Evolutionary conservation across 179 eudicot species (phyloP).

Genomic region (Heliamphora pulchella): DNA sequence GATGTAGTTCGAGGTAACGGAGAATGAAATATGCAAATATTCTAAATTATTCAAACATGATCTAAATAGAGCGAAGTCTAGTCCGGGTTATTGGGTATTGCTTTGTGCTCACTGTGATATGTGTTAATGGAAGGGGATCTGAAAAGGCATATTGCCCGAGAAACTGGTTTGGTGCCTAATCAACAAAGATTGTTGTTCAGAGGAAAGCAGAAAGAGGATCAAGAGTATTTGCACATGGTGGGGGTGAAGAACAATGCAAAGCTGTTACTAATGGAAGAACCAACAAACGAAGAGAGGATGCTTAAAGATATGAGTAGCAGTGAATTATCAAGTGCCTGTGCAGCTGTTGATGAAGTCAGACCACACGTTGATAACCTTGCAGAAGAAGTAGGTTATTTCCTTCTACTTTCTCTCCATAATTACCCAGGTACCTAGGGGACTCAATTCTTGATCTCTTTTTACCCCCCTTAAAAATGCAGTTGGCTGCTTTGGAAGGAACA

Average conservation of each 20-base stretch:
- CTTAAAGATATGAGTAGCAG: slow-evolving; percentile 40
- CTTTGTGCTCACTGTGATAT: not conserved
- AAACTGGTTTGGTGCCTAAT: slow-evolving; percentile 56
- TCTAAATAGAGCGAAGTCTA: not conserved
- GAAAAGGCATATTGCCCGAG: slow-evolving; percentile 48
- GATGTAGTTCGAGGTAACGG: not conserved
- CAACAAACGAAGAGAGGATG: slow-evolving; percentile 36
- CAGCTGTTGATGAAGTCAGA: slow-evolving; percentile 37
- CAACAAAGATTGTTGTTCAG: slow-evolving; percentile 59
- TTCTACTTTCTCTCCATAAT: not conserved
- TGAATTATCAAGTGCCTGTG: slow-evolving; percentile 33
- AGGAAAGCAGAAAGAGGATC: slow-evolving; percentile 69
- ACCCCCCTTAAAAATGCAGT: slow-evolving; percentile 12
- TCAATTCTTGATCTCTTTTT: not conserved
- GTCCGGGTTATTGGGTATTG: not conserved
- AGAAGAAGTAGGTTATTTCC: slow-evolving; percentile 28
- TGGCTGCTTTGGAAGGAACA: slow-evolving; percentile 38
- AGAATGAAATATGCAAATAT: not conserved
- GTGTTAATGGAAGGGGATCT: slow-evolving; percentile 43
- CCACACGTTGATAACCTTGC: slow-evolving; percentile 39
- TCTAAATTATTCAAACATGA: not conserved
- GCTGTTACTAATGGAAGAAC: slow-evolving; percentile 54
- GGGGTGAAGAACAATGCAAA: slow-evolving; percentile 77
- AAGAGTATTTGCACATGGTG: slow-evolving; percentile 44
- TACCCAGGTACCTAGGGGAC: not conserved